Base-by-base conservation (phyloP, 2,329 filamentous ascomycete species). In the Anisogramma anomala region DNA sequence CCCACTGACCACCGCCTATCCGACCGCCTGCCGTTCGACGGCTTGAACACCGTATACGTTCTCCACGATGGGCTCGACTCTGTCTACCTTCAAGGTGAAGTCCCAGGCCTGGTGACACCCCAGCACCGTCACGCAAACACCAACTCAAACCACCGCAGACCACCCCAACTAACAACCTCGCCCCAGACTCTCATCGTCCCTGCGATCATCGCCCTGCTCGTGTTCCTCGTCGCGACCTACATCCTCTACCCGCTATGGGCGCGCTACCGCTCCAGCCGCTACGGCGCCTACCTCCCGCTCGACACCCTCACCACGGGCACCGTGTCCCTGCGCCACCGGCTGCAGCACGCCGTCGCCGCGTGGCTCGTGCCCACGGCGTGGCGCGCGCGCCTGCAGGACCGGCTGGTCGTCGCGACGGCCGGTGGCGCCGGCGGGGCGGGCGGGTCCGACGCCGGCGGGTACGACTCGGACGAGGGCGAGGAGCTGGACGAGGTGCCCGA, bases 281-380 rank as follows among this genome's bases (percentile, higher is more conserved):
- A 86, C 58, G 72, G 76, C 54, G 78, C 84, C 46, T 87, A 87
- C 55, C 72, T 86, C 2, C 82, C 82, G 1, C 62, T 86, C 48
- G 72, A 82, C 47, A 65, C 69, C 23, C 74, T 82, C 46, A 73
- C 74, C 17, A 71, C 66, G 37, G 71, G 70, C 37, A 79, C 72
- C 5, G 61, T 64, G 6, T 64, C 75, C 47, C 50, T 78, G 18
- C 69, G 76, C 20, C 62, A 71, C 35, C 65, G 73, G 46, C 52
- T 75, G 46, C 65, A 68, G 48, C 53, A 57, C 37, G 55, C 55
- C 10, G 52, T 70, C 26, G 58, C 57, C 2, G 54, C 58, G 18
- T 59, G 62, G 50, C 49, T 71, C 20, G 49, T 69, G 3, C 67
- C 67, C 2, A 66, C 69, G 43, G 53, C 65, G 33, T 71, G 71